Conservation (phyloP, 2,329 filamentous ascomycete genomes). For the Aspergillus hiratsukae region DNA sequence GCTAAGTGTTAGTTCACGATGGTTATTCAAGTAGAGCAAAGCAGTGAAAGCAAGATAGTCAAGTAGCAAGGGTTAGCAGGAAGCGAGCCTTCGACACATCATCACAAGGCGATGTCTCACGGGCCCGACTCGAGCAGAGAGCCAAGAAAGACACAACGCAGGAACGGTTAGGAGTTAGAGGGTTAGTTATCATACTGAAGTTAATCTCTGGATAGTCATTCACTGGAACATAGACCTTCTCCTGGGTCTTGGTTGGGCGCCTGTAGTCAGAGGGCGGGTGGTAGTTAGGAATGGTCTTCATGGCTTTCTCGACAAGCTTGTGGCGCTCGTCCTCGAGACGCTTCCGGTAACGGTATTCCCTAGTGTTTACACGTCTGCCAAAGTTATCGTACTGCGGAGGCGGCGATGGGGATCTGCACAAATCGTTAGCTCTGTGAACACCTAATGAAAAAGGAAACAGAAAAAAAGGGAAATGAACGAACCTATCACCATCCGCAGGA, state of each 20-base stretch:
- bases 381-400: constrained; percentile 98
- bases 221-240: constrained; percentile 99
- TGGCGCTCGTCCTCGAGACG: constrained; percentile 97
- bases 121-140: constrained; percentile 42
- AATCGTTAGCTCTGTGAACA: constrained; percentile 7
- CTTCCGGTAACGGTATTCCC: constrained; percentile 98
- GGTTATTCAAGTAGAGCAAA: constrained; percentile 24
- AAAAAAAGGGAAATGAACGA: constrained; percentile 35
- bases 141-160: constrained; percentile 38
- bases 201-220: constrained; percentile 99
- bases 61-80: constrained; percentile 39
- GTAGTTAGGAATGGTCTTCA: constrained; percentile 99
- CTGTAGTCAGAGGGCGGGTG: constrained; percentile 98
- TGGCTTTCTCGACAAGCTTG: constrained; percentile 97
- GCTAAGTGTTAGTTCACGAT: constrained; percentile 82
- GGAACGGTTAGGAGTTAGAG: constrained; percentile 72
- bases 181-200: constrained; percentile 99
- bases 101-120: constrained; percentile 27
- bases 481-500: constrained; percentile 93
- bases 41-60: constrained; percentile 25
- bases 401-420: constrained; percentile 80
- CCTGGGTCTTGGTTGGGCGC: constrained; percentile 98
- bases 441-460: not conserved
- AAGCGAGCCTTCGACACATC: constrained; percentile 37
- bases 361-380: constrained; percentile 97